Evolutionary conservation across 2,329 filamentous ascomycete species (phyloP).

Genomic region (Dryadomyces quercivorus): DNA sequence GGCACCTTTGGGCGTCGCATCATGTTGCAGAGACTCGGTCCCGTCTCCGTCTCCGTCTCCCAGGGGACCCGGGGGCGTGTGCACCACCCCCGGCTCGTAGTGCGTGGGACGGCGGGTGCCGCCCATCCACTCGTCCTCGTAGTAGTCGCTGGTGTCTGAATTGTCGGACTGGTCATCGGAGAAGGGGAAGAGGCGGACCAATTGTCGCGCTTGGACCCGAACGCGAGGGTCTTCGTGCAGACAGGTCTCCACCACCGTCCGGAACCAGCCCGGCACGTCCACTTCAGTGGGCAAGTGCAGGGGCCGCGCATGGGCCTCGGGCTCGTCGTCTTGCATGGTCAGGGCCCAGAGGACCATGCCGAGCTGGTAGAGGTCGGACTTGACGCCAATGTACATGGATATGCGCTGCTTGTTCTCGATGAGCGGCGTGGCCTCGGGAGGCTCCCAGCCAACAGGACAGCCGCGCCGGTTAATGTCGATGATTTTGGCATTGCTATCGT

Average conservation of each 20-base stretch:
- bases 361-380: conserved; percentile 90
- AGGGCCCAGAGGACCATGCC: conserved; percentile 96
- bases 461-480: conserved; percentile 97
- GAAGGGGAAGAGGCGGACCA: conserved; percentile 57
- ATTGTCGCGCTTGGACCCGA: conserved; percentile 58
- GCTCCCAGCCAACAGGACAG: conserved; percentile 97
- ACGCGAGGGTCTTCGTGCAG: conserved; percentile 61
- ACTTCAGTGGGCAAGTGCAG: conserved; percentile 45
- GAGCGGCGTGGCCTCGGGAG: conserved; percentile 75
- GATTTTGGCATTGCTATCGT: conserved; percentile 75
- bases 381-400: conserved; percentile 95
- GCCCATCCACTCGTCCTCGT: conserved; percentile 12
- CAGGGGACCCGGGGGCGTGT: conserved; percentile 28
- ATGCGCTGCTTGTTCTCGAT: conserved; percentile 84
- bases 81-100: conserved; percentile 16
- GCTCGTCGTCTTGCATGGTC: conserved; percentile 78
- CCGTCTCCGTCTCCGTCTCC: too few relatives aligned
- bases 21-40: conserved; percentile 13
- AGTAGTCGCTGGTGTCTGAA: conserved; percentile 15
- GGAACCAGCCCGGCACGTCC: conserved; percentile 69
- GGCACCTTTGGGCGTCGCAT: not conserved
- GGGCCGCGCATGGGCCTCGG: conserved; percentile 65
- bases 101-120: conserved; percentile 9
- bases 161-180: conserved; percentile 14
- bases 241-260: conserved; percentile 62